Evolutionary conservation across 1,284 basidiomycete genomes (phyloP).

Genomic region (Pyrrhoderma noxium): DNA sequence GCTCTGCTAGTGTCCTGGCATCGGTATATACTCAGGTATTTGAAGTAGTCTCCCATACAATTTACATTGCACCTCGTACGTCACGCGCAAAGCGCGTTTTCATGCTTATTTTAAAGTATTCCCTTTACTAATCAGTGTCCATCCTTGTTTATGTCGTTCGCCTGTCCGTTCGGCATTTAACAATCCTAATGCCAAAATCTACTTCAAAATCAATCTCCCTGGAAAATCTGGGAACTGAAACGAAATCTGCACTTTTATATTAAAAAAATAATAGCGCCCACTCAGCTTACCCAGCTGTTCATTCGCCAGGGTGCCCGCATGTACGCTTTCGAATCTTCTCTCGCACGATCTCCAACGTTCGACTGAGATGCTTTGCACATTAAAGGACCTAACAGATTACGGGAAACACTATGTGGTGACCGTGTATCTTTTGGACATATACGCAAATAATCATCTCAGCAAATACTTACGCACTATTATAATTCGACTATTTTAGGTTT

Average conservation of each 20-base stretch:
- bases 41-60: constrained; percentile 62
- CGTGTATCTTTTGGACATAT: background rate
- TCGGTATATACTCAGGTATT: constrained; percentile 65
- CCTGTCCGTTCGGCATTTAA: too few relatives aligned
- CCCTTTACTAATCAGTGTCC: constrained; percentile 3
- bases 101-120: background rate
- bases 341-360: constrained; percentile 11
- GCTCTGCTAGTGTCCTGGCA: constrained; percentile 47
- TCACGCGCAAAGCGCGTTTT: constrained; percentile 22
- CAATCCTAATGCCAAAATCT: too few relatives aligned
- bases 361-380: constrained; percentile 16
- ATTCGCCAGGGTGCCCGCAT: constrained; percentile 73
- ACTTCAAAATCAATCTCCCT: too few relatives aligned
- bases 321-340: constrained; percentile 41
- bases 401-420: background rate
- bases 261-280: constrained; percentile 30
- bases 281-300: constrained; percentile 54
- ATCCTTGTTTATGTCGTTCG: too few relatives aligned
- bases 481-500: background rate
- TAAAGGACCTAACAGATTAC: constrained; percentile 18
- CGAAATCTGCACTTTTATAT: too few relatives aligned
- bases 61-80: constrained; percentile 78
- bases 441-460: constrained; percentile 1
- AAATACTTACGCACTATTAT: background rate
- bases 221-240: too few relatives aligned